Evolutionary conservation across 805 yeast species (phyloP), one percentile per base, ranked within the genome.

Genomic region (Kodamaea kaohsiungensis): DNA sequence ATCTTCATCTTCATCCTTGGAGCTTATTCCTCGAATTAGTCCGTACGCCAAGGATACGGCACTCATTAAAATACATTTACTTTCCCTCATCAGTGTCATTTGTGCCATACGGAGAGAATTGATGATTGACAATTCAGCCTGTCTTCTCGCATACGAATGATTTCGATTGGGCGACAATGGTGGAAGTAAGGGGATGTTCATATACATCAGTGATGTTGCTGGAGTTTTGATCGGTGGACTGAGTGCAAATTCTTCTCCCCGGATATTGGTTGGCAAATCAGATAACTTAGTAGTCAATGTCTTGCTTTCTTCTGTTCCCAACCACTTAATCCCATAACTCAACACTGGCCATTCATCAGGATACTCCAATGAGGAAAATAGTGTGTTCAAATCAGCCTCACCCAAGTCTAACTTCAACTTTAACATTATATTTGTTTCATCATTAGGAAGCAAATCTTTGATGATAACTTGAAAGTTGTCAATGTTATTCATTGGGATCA

Each of bases 91-190:
- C n/a, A 19, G 19, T 5, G 48, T 25, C 30, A n/a, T 27, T 25
- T 17, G 35, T 7, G 48, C 40, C 18, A 43, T 30, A 1, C 55
- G 51, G 8, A 73, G 47, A 1, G 61, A 56, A 6, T 61, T 53
- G 9, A 69, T 55, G 3, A 73, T 59, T 8, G 68, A 46, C 16
- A 71, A 49, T 54, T 77, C 79, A 3, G 74, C 68, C 52, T 72
- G 68, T 39, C 74, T 62, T 55, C 69, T 67, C 1, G 75, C 68
- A 54, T 66, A 70, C 1, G 63, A 50, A 0, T 69, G 67, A 58
- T 77, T 76, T 43, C 68, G 68, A 40, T 68, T 62, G 1, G 69
- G 63, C 1, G 79, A 67, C 27, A 73, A 57, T 13, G 68, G 70
- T n/a, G 70, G 66, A 8, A 66, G 47, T 33, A 67, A 50, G 5